Evolutionary conservation across 1,139 yeast genomes (phyloP), one percentile per base, ranked within the genome.

Genomic region (Yarrowia galli): DNA sequence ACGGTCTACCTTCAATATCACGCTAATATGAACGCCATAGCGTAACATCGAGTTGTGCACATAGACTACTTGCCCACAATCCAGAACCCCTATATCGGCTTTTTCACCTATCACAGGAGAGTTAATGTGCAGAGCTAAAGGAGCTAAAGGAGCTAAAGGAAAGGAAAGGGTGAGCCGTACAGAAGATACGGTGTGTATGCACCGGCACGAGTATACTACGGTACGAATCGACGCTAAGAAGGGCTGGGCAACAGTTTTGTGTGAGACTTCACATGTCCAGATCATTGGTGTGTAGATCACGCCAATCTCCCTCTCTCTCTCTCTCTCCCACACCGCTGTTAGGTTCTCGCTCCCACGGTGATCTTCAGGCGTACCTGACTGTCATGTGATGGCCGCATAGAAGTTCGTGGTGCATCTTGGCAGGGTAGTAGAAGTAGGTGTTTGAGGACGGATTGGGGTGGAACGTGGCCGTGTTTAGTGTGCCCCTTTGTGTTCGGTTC

Each of bases 341-440:
- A 54, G 4, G 35, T 54, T 54, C 10, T 8, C n/a, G n/a, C 40
- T 13, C 18, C 32, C 42, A 40, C 15, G 61, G 25, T 38, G 48
- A 54, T 54, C 61, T 40, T 54, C 61, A 38, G 61, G 35, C 36
- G 61, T 54, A 40, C 61, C 61, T 54, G 61, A 54, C 61, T 13
- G 61, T 54, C 61, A 54, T 54, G 61, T 54, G 48, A 54, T 22
- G 46, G 28, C 36, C 60, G 58, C 61, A 54, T 36, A 18, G 58
- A 22, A n/a, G 20, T 6, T 3, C 43, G 9, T 15, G 16, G 20
- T 8, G 20, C 42, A 4, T 20, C 28, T 51, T 35, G 42, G 28
- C 56, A 18, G 18, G 48, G 3, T n/a, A 0, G 8, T 13, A 5
- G 6, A 23, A 1, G 32, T n/a, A n/a, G 8, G 10, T 10, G 32